A percentile compares a stretch with the other conserved stretches of the same genome.
Evolutionary conservation across 495 filamentous ascomycete genomes (phyloP).

Genomic region (Aspergillus ostianus): DNA sequence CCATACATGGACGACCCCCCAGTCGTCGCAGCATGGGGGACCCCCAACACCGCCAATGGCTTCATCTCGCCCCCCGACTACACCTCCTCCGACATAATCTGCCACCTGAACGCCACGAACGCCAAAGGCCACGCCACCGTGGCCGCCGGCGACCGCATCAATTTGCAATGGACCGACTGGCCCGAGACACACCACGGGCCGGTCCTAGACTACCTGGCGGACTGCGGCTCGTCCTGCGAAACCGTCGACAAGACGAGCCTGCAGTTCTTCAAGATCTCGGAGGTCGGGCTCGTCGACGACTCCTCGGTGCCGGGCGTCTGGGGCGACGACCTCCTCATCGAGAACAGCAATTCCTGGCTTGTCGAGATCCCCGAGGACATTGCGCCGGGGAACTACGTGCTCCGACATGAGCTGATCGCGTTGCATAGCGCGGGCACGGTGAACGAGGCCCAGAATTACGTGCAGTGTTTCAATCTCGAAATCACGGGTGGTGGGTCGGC

Average conservation of each 20-base stretch:
- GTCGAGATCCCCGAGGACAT: conserved; percentile 58
- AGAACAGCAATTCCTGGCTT: conserved; percentile 57
- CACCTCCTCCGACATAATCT: conserved; percentile 54
- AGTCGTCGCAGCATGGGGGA: conserved; percentile 45
- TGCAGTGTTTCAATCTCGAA: conserved; percentile 64
- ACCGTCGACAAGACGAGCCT: conserved; percentile 52
- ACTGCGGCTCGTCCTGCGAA: conserved; percentile 57
- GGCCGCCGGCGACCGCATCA: conserved; percentile 45
- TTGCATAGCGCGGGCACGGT: conserved; percentile 51
- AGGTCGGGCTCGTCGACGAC: conserved; percentile 49
- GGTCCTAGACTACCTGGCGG: conserved; percentile 38
- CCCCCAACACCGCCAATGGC: conserved; percentile 47
- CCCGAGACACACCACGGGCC: conserved; percentile 54
- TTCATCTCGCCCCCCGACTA: conserved; percentile 43
- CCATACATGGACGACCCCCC: conserved; percentile 24
- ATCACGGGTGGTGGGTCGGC: conserved; percentile 56
- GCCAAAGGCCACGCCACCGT: conserved; percentile 44
- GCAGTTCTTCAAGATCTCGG: conserved; percentile 65
- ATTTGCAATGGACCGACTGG: conserved; percentile 56
- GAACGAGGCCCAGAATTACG: conserved; percentile 64
- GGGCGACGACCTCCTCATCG: conserved; percentile 56
- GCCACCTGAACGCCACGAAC: conserved; percentile 50
- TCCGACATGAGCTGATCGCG: conserved; percentile 68
- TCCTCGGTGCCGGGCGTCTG: conserved; percentile 46
- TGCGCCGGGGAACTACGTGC: conserved; percentile 60